phyloP scores from a whole-genome alignment of 1,284 basidiomycete species.

The Boletus smithii region DNA sequence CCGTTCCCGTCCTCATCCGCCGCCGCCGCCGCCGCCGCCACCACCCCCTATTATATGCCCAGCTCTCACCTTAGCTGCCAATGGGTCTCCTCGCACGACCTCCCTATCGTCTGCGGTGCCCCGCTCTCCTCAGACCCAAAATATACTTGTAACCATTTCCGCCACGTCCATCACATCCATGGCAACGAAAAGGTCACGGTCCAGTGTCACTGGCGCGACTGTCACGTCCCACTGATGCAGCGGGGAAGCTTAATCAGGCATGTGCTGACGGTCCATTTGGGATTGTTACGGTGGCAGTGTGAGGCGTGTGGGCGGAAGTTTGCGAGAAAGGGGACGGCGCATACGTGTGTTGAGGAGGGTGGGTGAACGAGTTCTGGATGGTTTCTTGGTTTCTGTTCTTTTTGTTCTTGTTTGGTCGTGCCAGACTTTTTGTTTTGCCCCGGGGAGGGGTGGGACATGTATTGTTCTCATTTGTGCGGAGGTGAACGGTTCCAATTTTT shows the following conservation, averaged over 20 bases:
- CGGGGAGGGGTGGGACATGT: too few species aligned
- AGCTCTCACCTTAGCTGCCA: constrained; percentile 3
- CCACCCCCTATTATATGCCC: not conserved
- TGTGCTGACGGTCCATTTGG: constrained; percentile 18
- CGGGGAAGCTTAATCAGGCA: constrained; percentile 20
- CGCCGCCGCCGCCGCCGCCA: not conserved
- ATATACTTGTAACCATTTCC: constrained; percentile 10
- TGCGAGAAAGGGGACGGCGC: constrained; percentile 18
- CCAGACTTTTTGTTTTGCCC: too few species aligned
- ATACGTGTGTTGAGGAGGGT: constrained; percentile 10
- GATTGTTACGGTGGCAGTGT: constrained; percentile 19
- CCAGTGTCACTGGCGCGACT: constrained; percentile 13
- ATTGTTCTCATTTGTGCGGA: too few species aligned
- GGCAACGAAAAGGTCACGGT: constrained; percentile 19
- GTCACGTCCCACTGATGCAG: constrained; percentile 14
- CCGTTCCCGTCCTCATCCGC: too few species aligned
- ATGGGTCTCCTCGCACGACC: constrained; percentile 7
- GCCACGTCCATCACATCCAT: constrained; percentile 11
- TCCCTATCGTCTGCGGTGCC: constrained; percentile 2
- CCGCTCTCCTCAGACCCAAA: constrained; percentile 10
- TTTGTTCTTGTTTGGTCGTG: not conserved
- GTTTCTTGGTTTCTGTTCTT: not conserved
- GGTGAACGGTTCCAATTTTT: too few species aligned
- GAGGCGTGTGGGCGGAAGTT: constrained; percentile 14
- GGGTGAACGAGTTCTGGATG: not conserved